A percentile compares a stretch with the other conserved stretches of the same genome.
These are phyloP conservation scores for Antitrichia curtipendula DNA, from an alignment of 225 moss, liverwort and hornwort species.

Conservation along the genomic window DNA sequence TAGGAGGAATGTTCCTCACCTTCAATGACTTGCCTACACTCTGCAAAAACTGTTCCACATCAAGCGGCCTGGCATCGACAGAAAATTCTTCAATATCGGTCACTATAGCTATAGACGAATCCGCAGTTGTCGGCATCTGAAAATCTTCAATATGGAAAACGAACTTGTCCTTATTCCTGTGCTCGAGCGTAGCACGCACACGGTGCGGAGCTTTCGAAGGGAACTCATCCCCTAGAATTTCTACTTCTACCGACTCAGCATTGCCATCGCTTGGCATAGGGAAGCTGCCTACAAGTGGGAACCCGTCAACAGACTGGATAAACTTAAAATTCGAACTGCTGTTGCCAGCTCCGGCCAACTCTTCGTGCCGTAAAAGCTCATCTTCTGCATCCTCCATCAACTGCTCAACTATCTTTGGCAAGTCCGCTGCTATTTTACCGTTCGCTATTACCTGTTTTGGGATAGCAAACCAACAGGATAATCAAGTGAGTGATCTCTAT, in stretches of 20 bases:
- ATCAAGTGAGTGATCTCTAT: neutral
- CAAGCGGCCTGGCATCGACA: slow-evolving; percentile 64
- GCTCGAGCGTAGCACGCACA: slow-evolving; percentile 70
- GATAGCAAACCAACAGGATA: neutral
- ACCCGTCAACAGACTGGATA: slow-evolving; percentile 15
- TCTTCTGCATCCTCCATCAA: slow-evolving; percentile 71
- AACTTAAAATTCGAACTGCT: slow-evolving; percentile 23
- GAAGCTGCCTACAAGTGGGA: slow-evolving; percentile 21
- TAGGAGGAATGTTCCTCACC: slow-evolving; percentile 22
- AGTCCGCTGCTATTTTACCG: slow-evolving; percentile 56
- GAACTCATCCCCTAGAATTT: slow-evolving; percentile 45
- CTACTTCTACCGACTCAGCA: slow-evolving; percentile 15
- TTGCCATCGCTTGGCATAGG: slow-evolving; percentile 9
- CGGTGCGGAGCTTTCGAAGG: slow-evolving; percentile 54
- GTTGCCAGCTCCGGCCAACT: slow-evolving; percentile 32
- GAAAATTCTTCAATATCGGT: slow-evolving; percentile 54
- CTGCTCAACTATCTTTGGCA: slow-evolving; percentile 86
- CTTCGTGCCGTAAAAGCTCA: slow-evolving; percentile 37
- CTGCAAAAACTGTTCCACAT: slow-evolving; percentile 71
- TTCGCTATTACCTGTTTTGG: slow-evolving; percentile 63
- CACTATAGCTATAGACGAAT: slow-evolving; percentile 48
- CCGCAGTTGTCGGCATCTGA: neutral
- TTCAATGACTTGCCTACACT: slow-evolving; percentile 68
- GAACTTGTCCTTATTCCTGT: slow-evolving; percentile 58
- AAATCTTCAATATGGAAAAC: slow-evolving; percentile 69